Base-by-base conservation (phyloP, 2,329 filamentous ascomycete species). In the Diaporthe sp. region DNA sequence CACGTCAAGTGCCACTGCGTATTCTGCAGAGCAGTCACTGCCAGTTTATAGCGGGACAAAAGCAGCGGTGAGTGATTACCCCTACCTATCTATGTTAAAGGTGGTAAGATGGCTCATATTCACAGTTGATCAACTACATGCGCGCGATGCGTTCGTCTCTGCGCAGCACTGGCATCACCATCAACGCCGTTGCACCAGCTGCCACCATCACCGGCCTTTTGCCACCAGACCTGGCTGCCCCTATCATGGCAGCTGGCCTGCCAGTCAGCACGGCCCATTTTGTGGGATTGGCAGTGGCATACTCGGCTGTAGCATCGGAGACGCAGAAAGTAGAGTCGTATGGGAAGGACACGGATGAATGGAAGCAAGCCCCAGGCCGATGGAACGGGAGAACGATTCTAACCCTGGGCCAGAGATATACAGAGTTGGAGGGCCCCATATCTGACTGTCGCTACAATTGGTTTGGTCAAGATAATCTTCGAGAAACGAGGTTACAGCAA, bases 121-220 rank as follows among this genome's bases (percentile, higher is more conserved):
- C 4, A 40, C 17, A 68, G 64, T 13, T 68, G 33, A 68, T 68
- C 8, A 68, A 68, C n/a, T 68, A 68, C 9, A 77, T 85, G 8
- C 79, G 83, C 9, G 77, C 82, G 2, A 77, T 85, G 38, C 79
- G 83, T 4, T 79, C 82, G 0, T 73, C 78, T 0, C 50, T 82
- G 5, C 54, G 66, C 15, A 50, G 68, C 6, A 73, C 82, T 45
- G 74, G 78, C 52, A 81, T 82, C 71, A 83, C 84, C 28, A 85
- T 86, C 78, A 84, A 84, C 60, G 79, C 74, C 4, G 83, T 86
- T 19, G 84, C 83, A 0, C 83, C 84, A 0, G 81, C 81, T 0
- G 82, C 82, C 1, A 84, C 82, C 9, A 78, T 81, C 40, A 82
- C 82, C 8, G 77, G 73, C 1, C 72, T 84, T 1, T 74, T 85